Evolutionary conservation across 2,329 filamentous ascomycete genomes (phyloP).

Genomic region (Passalora sequoiae): DNA sequence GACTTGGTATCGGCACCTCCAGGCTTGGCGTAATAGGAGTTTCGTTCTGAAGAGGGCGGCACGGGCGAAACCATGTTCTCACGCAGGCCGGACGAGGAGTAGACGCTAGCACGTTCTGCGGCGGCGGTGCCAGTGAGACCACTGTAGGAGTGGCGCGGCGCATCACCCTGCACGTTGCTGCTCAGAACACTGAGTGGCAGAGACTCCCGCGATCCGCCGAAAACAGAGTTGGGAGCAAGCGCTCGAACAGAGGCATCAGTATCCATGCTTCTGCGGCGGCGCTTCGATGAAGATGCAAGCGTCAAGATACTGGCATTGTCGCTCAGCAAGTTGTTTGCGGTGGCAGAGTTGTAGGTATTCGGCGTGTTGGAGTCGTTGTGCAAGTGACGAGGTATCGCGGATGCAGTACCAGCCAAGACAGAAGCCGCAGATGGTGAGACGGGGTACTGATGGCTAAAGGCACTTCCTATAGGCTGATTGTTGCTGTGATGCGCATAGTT

Average conservation of each 20-base stretch:
- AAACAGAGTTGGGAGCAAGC: slow-evolving; percentile 74
- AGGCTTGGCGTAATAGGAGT: slow-evolving; percentile 72
- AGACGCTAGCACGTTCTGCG: slow-evolving; percentile 71
- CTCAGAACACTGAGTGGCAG: slow-evolving; percentile 74
- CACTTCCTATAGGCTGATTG: slow-evolving; percentile 34
- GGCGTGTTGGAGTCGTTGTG: slow-evolving; percentile 35
- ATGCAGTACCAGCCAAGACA: slow-evolving; percentile 53
- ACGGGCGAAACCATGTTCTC: slow-evolving; percentile 44
- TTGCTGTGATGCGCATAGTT: slow-evolving; percentile 34
- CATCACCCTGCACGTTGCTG: slow-evolving; percentile 53
- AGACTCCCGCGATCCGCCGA: slow-evolving; percentile 74
- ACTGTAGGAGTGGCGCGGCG: slow-evolving; percentile 40
- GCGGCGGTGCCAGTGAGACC: slow-evolving; percentile 49
- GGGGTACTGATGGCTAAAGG: slow-evolving; percentile 56
- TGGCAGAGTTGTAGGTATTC: slow-evolving; percentile 66
- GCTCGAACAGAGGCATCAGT: slow-evolving; percentile 82
- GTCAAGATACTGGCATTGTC: slow-evolving; percentile 85
- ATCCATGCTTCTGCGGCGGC: slow-evolving; percentile 72
- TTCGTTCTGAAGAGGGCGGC: slow-evolving; percentile 67
- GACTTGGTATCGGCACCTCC: slow-evolving; percentile 29
- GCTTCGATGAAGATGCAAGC: slow-evolving; percentile 75
- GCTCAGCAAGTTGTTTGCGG: slow-evolving; percentile 73
- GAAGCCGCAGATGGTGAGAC: slow-evolving; percentile 45
- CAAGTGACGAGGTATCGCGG: slow-evolving; percentile 67
- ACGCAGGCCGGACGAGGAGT: slow-evolving; percentile 44